These are phyloP conservation scores for Echium plantagineum DNA, from an alignment of 257 asterid genomes.

Conservation along the genomic window DNA sequence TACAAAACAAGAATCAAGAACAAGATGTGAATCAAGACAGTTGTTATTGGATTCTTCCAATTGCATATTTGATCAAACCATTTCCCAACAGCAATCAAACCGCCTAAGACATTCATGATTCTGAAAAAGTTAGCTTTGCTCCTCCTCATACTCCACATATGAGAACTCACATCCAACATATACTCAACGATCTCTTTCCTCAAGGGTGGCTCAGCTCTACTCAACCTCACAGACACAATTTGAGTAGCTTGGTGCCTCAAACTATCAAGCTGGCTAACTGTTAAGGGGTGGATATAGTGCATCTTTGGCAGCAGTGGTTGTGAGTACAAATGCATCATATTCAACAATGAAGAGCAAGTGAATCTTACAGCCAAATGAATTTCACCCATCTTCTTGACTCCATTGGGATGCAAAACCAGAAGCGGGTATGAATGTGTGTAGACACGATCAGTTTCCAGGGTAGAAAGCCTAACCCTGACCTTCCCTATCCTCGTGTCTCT, in stretches of 20 bases:
- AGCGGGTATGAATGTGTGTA: constrained; percentile 40
- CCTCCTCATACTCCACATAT: constrained; percentile 57
- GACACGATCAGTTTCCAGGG: constrained; percentile 41
- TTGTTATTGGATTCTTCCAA: constrained; percentile 44
- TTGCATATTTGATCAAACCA: constrained; percentile 47
- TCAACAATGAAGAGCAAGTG: constrained; percentile 34
- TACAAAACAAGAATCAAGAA: constrained; percentile 34
- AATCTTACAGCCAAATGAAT: constrained; percentile 40
- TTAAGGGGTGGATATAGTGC: constrained; percentile 37
- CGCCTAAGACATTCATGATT: constrained; percentile 40
- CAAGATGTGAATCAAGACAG: constrained; percentile 34
- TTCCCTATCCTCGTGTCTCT: constrained; percentile 36
- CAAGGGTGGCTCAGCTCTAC: constrained; percentile 45
- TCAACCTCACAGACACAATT: constrained; percentile 35
- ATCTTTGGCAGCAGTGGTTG: constrained; percentile 38
- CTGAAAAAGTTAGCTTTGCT: constrained; percentile 46
- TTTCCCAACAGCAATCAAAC: constrained; percentile 34
- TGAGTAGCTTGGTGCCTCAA: constrained; percentile 47
- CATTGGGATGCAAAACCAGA: constrained; percentile 35
- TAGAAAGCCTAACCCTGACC: constrained; percentile 42
- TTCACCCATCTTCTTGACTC: constrained; percentile 48
- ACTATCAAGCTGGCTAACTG: constrained; percentile 39
- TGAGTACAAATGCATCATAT: constrained; percentile 46
- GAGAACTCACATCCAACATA: constrained; percentile 42
- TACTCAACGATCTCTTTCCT: constrained; percentile 42